phyloP scores from a whole-genome alignment of 2,329 filamentous ascomycete genomes.

The Shiraia bambusicola region DNA sequence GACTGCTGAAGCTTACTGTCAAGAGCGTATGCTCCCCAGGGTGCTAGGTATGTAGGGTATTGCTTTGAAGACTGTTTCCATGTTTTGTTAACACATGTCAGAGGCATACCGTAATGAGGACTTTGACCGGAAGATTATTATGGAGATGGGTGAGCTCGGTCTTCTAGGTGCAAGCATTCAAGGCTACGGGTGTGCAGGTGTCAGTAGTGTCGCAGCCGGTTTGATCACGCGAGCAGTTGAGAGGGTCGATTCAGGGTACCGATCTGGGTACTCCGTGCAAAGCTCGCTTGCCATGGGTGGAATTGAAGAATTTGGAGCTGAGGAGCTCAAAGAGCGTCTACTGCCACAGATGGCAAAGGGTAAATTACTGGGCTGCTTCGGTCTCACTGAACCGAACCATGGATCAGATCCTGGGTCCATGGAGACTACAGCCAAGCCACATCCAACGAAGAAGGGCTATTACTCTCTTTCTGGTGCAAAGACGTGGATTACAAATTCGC shows the following conservation, averaged over 20 bases:
- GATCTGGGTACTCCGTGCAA: slow-evolving; percentile 91
- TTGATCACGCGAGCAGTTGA: slow-evolving; percentile 89
- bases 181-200: slow-evolving; percentile 85
- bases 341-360: slow-evolving; percentile 80
- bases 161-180: slow-evolving; percentile 82
- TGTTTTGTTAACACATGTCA: slow-evolving; percentile 39
- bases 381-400: slow-evolving; percentile 89
- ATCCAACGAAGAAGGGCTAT: slow-evolving; percentile 81
- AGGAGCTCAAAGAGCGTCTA: slow-evolving; percentile 83
- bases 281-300: slow-evolving; percentile 92
- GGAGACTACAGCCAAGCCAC: slow-evolving; percentile 82
- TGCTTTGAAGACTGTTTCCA: not conserved
- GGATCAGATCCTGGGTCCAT: slow-evolving; percentile 89
- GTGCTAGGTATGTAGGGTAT: slow-evolving; percentile 67
- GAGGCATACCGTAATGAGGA: slow-evolving; percentile 85
- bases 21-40: slow-evolving; percentile 81
- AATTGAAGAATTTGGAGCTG: slow-evolving; percentile 82
- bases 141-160: slow-evolving; percentile 92
- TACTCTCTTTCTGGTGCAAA: slow-evolving; percentile 78
- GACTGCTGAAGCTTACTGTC: slow-evolving; percentile 90
- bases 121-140: slow-evolving; percentile 81
- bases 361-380: slow-evolving; percentile 80
- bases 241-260: slow-evolving; percentile 86
- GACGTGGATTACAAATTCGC: slow-evolving; percentile 95
- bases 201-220: slow-evolving; percentile 83